Percentiles rank a stretch among this genome's conserved stretches.
These are phyloP conservation scores for Eucalyptus dawsonii DNA, from an alignment of 345 rosid species.

Conservation along the genomic window DNA sequence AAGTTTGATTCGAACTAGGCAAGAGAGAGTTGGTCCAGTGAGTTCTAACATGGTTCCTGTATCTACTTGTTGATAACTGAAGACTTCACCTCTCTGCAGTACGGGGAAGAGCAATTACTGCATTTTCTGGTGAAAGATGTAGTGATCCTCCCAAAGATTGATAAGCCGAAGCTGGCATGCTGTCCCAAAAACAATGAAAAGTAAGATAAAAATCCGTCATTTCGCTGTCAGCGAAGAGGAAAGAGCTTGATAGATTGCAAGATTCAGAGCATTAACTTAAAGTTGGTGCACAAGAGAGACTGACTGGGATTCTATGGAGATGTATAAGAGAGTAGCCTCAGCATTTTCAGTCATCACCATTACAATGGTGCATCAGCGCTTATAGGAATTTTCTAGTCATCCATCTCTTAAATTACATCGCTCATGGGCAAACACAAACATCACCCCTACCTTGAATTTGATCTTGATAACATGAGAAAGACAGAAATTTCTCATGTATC, in stretches of 20 bases:
- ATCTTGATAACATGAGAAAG: background rate
- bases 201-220: background rate
- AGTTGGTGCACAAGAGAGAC: background rate
- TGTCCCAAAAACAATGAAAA: background rate
- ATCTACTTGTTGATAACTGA: background rate
- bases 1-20: background rate
- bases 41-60: background rate
- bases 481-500: background rate
- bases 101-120: constrained; percentile 56
- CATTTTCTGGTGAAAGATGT: constrained; percentile 58
- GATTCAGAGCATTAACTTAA: background rate
- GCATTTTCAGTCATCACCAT: background rate
- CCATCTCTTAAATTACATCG: background rate
- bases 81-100: constrained; percentile 31
- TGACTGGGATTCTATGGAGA: background rate
- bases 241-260: background rate
- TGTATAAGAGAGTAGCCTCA: background rate
- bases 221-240: background rate
- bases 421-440: background rate
- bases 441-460: background rate
- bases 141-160: constrained; percentile 65
- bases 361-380: background rate
- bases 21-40: background rate
- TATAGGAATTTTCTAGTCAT: background rate
- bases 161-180: constrained; percentile 93